Conservation (phyloP, 1,284 basidiomycete species). For the Spongiforma sp. region DNA sequence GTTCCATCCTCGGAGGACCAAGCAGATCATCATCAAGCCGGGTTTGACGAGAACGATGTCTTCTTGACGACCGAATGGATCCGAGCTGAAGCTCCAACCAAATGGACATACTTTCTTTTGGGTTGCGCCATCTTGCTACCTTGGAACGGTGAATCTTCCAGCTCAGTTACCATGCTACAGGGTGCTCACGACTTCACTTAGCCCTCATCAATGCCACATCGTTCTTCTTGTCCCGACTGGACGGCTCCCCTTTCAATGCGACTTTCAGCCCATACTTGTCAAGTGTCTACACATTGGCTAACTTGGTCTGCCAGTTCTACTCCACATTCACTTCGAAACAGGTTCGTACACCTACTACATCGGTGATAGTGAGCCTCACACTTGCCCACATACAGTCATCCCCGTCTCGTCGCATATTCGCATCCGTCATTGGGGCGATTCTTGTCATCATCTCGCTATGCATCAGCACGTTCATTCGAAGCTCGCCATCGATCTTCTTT, state of each 20-base stretch:
- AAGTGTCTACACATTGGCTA: slow-evolving; percentile 63
- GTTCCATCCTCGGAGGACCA: slow-evolving; percentile 28
- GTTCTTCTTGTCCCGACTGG: slow-evolving; percentile 71
- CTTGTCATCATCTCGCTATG: slow-evolving; percentile 60
- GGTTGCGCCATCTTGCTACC: slow-evolving; percentile 76
- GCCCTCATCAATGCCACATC: slow-evolving; percentile 79
- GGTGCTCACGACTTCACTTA: slow-evolving; percentile 33
- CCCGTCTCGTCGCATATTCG: slow-evolving; percentile 55
- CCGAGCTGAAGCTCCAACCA: slow-evolving; percentile 44
- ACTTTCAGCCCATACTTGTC: slow-evolving; percentile 77
- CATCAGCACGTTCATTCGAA: slow-evolving; percentile 60
- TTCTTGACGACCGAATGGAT: slow-evolving; percentile 6
- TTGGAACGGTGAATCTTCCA: slow-evolving; percentile 70
- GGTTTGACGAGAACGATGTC: not conserved
- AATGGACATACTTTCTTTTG: slow-evolving; percentile 71
- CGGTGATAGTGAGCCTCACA: slow-evolving; percentile 34
- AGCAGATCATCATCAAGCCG: slow-evolving; percentile 2
- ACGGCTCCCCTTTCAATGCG: slow-evolving; percentile 55
- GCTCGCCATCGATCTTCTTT: slow-evolving; percentile 63
- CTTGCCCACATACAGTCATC: slow-evolving; percentile 39
- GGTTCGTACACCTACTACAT: slow-evolving; percentile 46
- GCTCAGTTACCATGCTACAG: not conserved
- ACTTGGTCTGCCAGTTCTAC: slow-evolving; percentile 72
- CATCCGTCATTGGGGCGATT: slow-evolving; percentile 47
- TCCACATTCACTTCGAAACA: slow-evolving; percentile 71